Percentiles rank a stretch among this genome's conserved stretches.
phyloP scores from a whole-genome alignment of 139 green algal species.

The Chlorella sp. region DNA sequence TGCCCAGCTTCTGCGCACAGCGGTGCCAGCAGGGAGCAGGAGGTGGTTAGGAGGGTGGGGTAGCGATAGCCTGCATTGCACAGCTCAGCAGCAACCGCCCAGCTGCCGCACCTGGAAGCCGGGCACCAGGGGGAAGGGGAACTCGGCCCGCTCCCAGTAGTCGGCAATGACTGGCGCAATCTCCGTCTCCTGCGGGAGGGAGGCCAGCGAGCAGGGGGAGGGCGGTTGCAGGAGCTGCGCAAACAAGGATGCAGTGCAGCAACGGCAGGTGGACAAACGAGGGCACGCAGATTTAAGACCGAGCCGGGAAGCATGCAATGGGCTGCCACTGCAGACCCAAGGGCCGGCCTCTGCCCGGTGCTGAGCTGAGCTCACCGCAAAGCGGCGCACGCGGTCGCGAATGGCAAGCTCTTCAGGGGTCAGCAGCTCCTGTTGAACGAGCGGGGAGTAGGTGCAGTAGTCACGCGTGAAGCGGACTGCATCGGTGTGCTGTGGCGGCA shows the following conservation, averaged over 20 bases:
- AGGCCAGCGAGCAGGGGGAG: background rate
- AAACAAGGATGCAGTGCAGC: no score
- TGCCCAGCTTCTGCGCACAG: conserved; percentile 67
- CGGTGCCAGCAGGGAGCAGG: background rate
- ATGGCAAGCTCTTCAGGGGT: conserved; percentile 71
- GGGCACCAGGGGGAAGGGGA: conserved; percentile 85
- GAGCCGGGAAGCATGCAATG: no score
- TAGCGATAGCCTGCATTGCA: no score
- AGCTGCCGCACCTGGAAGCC: conserved; percentile 39
- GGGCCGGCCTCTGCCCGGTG: no score
- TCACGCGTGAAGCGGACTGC: no score
- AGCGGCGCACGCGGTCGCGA: conserved; percentile 66
- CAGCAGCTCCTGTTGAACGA: conserved; percentile 73
- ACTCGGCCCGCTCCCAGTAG: conserved; percentile 94
- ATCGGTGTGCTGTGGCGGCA: no score
- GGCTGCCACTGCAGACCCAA: no score
- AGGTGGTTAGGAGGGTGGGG: no score
- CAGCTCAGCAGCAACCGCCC: background rate
- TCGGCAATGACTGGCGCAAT: conserved; percentile 88
- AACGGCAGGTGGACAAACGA: no score
- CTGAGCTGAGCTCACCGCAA: conserved; percentile 79
- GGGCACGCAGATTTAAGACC: no score
- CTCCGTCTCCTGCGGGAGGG: conserved; percentile 71
- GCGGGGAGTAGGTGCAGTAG: no score
- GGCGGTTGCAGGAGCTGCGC: no score